Conservation (phyloP, 345 rosid genomes). For the Populus simonii region DNA sequence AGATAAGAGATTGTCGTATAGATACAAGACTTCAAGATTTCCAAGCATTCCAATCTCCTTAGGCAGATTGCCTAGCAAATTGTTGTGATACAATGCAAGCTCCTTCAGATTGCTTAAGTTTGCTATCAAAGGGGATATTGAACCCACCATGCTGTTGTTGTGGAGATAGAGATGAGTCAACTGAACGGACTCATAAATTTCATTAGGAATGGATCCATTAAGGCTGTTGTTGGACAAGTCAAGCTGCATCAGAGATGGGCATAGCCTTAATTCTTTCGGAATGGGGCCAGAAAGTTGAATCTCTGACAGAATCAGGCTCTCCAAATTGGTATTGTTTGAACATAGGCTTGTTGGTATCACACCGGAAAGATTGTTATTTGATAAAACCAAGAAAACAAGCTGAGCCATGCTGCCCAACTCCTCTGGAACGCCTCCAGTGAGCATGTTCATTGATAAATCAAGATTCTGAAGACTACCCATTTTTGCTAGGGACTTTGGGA, state of each 20-base stretch:
- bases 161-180: slow-evolving; percentile 75
- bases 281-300: slow-evolving; percentile 64
- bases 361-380: slow-evolving; percentile 62
- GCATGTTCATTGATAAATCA: slow-evolving; percentile 67
- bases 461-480: slow-evolving; percentile 54
- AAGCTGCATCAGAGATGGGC: slow-evolving; percentile 59
- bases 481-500: slow-evolving; percentile 52
- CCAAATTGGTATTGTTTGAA: slow-evolving; percentile 50
- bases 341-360: slow-evolving; percentile 51
- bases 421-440: slow-evolving; percentile 65
- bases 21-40: slow-evolving; percentile 56
- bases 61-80: slow-evolving; percentile 64
- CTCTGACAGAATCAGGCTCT: slow-evolving; percentile 48
- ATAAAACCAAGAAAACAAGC: slow-evolving; percentile 55
- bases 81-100: slow-evolving; percentile 73
- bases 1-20: slow-evolving; percentile 65
- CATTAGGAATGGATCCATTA: slow-evolving; percentile 58
- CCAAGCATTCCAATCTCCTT: slow-evolving; percentile 54
- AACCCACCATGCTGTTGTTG: slow-evolving; percentile 82
- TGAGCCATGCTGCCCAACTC: slow-evolving; percentile 67
- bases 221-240: slow-evolving; percentile 81
- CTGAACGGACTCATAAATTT: slow-evolving; percentile 44
- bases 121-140: slow-evolving; percentile 51
- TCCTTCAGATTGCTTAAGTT: slow-evolving; percentile 69
- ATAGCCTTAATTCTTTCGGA: slow-evolving; percentile 54